Conservation (phyloP, 345 rosid species). For the Aurinia saxatilis region DNA sequence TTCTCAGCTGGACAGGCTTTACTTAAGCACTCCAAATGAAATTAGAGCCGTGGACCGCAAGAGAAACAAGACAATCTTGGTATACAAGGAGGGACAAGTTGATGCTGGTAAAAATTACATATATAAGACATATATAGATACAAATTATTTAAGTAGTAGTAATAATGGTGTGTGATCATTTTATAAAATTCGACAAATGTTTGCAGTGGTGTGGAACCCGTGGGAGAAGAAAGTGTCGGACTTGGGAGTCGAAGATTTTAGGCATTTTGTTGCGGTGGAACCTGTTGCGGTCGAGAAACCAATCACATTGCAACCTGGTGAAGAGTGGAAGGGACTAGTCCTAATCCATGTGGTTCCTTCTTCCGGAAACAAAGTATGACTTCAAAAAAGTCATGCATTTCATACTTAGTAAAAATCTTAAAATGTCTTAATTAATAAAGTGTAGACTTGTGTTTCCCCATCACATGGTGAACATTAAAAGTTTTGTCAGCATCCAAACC, state of each 20-base stretch:
- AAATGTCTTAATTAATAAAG: background rate
- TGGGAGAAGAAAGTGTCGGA: slow-evolving; percentile 87
- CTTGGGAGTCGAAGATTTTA: slow-evolving; percentile 81
- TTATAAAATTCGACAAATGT: background rate
- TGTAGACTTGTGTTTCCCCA: slow-evolving; percentile 2
- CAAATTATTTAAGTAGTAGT: background rate
- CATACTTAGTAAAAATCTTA: background rate
- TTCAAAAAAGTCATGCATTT: slow-evolving; percentile 31
- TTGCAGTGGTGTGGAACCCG: slow-evolving; percentile 93
- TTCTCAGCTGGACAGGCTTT: slow-evolving; percentile 78
- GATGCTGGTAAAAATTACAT: slow-evolving; percentile 52
- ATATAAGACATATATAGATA: background rate
- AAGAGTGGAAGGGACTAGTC: slow-evolving; percentile 83
- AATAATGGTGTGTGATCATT: no score
- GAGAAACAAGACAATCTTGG: slow-evolving; percentile 77
- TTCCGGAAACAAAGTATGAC: no score
- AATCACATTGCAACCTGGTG: slow-evolving; percentile 68
- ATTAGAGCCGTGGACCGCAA: slow-evolving; percentile 81
- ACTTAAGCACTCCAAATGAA: slow-evolving; percentile 66
- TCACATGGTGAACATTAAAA: background rate
- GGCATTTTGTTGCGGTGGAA: slow-evolving; percentile 78
- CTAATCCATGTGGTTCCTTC: slow-evolving; percentile 74
- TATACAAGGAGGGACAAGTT: slow-evolving; percentile 90
- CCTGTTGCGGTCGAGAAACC: slow-evolving; percentile 77
- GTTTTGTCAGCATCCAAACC: background rate